phyloP scores from a whole-genome alignment of 192 early-diverging fungal species.

The Coemansia sp. region DNA sequence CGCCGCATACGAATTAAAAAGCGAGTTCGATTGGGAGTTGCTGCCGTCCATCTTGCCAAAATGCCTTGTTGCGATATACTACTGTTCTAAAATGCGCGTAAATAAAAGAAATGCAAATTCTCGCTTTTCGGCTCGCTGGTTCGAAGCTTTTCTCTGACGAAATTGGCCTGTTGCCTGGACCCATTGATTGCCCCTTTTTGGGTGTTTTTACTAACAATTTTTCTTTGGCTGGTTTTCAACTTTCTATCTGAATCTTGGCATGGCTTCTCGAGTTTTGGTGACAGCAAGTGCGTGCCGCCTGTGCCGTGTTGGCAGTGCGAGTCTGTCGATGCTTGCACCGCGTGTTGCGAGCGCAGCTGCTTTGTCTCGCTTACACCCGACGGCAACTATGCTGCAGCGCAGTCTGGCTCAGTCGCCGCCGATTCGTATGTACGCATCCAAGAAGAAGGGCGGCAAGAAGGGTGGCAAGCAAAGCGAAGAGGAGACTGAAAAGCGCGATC shows the following conservation, averaged over 20 bases:
- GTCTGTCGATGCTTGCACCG: background rate
- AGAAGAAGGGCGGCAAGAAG: constrained; percentile 26
- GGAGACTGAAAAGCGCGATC: constrained; percentile 23
- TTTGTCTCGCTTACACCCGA: background rate
- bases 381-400: background rate
- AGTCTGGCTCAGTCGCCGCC: constrained; percentile 8
- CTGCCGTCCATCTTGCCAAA: constrained; percentile 15
- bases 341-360: background rate
- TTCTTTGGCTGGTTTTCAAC: background rate
- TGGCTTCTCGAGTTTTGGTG: background rate
- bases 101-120: background rate
- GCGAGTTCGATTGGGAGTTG: constrained; percentile 25
- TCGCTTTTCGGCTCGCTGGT: background rate
- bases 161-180: background rate
- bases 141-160: too few species aligned
- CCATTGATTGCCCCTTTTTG: background rate
- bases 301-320: background rate
- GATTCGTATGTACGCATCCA: constrained; percentile 42
- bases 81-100: constrained; percentile 5
- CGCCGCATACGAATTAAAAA: constrained; percentile 27
- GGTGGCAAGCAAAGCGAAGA: constrained; percentile 34
- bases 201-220: background rate
- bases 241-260: background rate
- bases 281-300: background rate
- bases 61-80: background rate